Evolutionary conservation across 176 grass and related monocot species (phyloP).

Genomic region (Saccharum officinarum): DNA sequence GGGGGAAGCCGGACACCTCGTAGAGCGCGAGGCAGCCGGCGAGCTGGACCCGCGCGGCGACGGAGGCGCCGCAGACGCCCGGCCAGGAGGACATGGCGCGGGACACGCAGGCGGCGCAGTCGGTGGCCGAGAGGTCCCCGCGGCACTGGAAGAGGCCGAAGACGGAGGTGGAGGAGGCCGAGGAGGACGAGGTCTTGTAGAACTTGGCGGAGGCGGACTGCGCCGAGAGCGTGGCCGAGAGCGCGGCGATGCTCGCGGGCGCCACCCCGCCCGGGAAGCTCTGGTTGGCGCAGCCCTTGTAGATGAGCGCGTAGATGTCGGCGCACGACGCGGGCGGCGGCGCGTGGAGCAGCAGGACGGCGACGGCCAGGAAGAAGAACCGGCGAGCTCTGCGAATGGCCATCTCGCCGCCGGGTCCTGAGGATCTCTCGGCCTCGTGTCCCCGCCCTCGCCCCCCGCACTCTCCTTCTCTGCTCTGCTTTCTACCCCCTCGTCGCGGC

Average conservation of each 20-base stretch:
- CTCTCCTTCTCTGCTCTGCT: not conserved
- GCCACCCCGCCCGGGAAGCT: conserved; percentile 39
- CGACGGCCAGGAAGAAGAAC: not conserved
- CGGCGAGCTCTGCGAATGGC: conserved; percentile 43
- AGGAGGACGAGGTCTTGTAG: conserved; percentile 66
- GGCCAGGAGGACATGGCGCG: conserved; percentile 70
- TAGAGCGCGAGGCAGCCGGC: conserved; percentile 85
- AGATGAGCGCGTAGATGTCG: conserved; percentile 74
- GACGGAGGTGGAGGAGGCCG: conserved; percentile 39
- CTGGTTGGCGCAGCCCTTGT: conserved; percentile 99
- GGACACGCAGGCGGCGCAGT: conserved; percentile 78
- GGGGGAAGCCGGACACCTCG: conserved; percentile 82
- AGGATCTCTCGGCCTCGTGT: conserved; percentile 14
- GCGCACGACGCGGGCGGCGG: conserved; percentile 24
- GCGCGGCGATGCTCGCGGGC: conserved; percentile 35
- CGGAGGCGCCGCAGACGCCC: conserved; percentile 58
- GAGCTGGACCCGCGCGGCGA: conserved; percentile 85
- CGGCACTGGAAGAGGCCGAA: conserved; percentile 98
- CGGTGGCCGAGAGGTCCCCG: conserved; percentile 67
- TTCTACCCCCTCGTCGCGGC: not conserved
- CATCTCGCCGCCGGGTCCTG: conserved; percentile 36
- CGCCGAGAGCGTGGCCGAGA: conserved; percentile 55
- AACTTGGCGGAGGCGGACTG: conserved; percentile 75
- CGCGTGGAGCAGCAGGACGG: conserved; percentile 11
- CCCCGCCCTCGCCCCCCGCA: not conserved